Evolutionary conservation across 768 basidiomycete species (phyloP).

Genomic region (Chlorophyllum brunneum): DNA sequence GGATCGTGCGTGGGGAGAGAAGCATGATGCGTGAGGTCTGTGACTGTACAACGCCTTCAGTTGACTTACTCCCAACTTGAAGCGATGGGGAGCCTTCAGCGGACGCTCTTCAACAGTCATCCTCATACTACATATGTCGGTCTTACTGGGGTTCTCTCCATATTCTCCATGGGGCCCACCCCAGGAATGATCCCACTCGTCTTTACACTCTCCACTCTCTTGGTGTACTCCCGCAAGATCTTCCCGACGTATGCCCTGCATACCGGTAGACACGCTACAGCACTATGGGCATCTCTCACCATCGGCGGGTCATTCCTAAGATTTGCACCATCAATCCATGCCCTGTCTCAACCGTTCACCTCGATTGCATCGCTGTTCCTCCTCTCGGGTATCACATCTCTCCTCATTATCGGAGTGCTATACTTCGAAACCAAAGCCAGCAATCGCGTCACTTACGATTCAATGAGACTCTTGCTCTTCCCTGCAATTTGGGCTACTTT

Average conservation of each 20-base stretch:
- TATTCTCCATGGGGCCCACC: constrained; percentile 10
- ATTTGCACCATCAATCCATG: constrained; percentile 41
- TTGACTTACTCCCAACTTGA: neutral
- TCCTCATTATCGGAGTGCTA: constrained; percentile 35
- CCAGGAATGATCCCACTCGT: constrained; percentile 12
- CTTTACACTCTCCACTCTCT: constrained; percentile 29
- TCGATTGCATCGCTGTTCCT: constrained; percentile 45
- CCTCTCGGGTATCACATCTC: constrained; percentile 41
- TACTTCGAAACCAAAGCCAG: constrained; percentile 35
- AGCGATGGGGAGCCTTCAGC: neutral
- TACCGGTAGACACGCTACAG: constrained; percentile 18
- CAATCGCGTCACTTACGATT: constrained; percentile 27
- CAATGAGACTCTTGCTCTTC: constrained; percentile 53
- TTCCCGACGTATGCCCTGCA: constrained; percentile 20
- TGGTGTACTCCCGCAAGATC: constrained; percentile 34
- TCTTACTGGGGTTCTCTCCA: constrained; percentile 5
- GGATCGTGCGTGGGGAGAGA: constrained; percentile 2
- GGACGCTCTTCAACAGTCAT: neutral
- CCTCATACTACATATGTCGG: neutral
- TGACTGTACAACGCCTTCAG: neutral
- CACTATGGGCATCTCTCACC: constrained; percentile 36
- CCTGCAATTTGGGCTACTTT: constrained; percentile 65
- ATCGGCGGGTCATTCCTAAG: constrained; percentile 39
- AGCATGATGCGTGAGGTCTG: neutral
- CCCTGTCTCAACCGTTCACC: constrained; percentile 47